Evolutionary conservation across 352 stramenopile genomes (phyloP).

Genomic region (Phytopythium cucurbitacearum): DNA sequence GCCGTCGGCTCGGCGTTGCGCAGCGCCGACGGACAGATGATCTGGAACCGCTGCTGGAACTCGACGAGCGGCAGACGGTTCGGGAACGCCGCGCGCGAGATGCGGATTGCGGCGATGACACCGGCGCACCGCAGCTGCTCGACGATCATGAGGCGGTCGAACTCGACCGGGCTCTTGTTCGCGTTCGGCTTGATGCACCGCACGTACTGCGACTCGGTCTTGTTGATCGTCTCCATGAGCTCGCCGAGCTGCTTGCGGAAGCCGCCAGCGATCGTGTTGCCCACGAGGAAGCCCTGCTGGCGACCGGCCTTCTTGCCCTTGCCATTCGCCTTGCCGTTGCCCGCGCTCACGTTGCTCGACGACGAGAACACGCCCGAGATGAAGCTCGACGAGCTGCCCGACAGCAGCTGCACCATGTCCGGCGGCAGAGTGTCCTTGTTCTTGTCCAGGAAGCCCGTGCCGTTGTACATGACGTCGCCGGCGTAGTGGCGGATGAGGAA

Average conservation of each 20-base stretch:
- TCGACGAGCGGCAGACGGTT: constrained; percentile 90
- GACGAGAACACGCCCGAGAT: constrained; percentile 72
- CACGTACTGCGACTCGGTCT: constrained; percentile 86
- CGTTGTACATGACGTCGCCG: constrained; percentile 79
- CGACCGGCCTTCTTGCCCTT: constrained; percentile 46
- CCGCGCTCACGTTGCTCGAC: constrained; percentile 20
- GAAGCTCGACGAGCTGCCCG: constrained; percentile 45
- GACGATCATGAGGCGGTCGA: constrained; percentile 86
- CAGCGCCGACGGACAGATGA: constrained; percentile 72
- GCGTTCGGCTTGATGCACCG: constrained; percentile 91
- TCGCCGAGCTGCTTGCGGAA: constrained; percentile 85
- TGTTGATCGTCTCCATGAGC: constrained; percentile 86
- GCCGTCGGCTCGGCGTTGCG: constrained; percentile 42
- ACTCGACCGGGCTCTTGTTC: constrained; percentile 78
- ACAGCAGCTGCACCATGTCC: constrained; percentile 75
- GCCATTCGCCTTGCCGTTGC: constrained; percentile 31
- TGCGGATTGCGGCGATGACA: constrained; percentile 88
- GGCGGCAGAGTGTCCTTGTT: constrained; percentile 85
- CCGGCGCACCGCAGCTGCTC: constrained; percentile 87
- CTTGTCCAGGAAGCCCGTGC: constrained; percentile 71
- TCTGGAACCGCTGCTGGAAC: constrained; percentile 80
- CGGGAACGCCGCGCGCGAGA: constrained; percentile 83
- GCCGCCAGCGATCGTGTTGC: constrained; percentile 76
- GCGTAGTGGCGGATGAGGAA: constrained; percentile 85
- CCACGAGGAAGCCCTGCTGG: constrained; percentile 76